Percentiles rank a stretch among this genome's conserved stretches.
Evolutionary conservation across 2,329 filamentous ascomycete genomes (phyloP).

Genomic region (Rasamsonia emersonii): DNA sequence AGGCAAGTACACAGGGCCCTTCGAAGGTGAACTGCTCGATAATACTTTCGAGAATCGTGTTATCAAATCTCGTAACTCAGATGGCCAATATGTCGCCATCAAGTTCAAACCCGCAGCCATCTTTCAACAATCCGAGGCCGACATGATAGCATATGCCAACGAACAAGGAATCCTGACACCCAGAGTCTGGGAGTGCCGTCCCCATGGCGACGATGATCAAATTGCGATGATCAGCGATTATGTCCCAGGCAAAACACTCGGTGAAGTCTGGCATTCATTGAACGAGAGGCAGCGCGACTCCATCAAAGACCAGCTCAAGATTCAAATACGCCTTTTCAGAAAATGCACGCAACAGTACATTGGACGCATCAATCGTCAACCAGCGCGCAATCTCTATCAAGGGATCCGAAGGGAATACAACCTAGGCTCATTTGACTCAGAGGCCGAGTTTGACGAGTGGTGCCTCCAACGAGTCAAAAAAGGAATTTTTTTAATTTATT

Average conservation of each 20-base stretch:
- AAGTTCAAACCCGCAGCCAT: too few species aligned
- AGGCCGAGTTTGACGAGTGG: constrained; percentile 12
- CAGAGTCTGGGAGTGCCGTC: too few species aligned
- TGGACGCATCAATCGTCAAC: constrained; percentile 9
- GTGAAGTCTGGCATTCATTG: constrained; percentile 8
- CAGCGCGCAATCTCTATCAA: constrained; percentile 9
- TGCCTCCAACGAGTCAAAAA: constrained; percentile 6
- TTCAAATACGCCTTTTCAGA: constrained; percentile 9
- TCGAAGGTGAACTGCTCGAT: too few species aligned
- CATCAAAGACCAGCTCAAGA: constrained; percentile 9
- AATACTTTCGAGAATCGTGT: too few species aligned
- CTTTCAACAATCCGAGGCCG: too few species aligned
- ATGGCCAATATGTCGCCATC: too few species aligned
- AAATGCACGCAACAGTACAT: constrained; percentile 12
- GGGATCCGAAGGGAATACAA: constrained; percentile 4
- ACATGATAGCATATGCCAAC: too few species aligned
- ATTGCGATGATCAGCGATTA: constrained; percentile 7
- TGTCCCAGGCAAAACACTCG: constrained; percentile 6
- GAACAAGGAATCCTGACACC: too few species aligned
- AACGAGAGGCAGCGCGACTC: constrained; percentile 6
- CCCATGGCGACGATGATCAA: too few species aligned
- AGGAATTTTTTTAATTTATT: too few species aligned
- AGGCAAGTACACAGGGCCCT: too few species aligned
- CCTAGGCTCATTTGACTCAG: constrained; percentile 11
- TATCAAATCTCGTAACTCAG: too few species aligned